Conservation (phyloP, 164 flowering plant species). For the Berberis vulgaris region DNA sequence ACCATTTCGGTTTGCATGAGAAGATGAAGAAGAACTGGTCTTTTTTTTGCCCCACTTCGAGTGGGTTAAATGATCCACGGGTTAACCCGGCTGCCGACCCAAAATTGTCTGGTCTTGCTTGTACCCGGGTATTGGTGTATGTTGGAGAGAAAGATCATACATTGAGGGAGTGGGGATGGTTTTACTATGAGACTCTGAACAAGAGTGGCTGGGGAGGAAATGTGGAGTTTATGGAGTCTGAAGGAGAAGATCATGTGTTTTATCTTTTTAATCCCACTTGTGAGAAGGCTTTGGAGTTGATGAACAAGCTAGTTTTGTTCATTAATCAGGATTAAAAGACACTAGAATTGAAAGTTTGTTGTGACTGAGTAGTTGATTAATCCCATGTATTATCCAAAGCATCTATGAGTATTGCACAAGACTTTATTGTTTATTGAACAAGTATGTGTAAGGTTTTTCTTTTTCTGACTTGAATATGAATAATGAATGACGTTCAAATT, state of each 20-base stretch:
- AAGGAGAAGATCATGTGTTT: slow-evolving; percentile 36
- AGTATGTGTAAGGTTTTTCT: too few relatives aligned
- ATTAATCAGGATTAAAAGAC: neutral
- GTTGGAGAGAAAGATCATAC: slow-evolving; percentile 29
- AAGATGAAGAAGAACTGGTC: neutral
- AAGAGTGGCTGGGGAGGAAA: slow-evolving; percentile 36
- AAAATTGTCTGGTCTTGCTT: slow-evolving; percentile 22
- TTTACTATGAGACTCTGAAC: slow-evolving; percentile 19
- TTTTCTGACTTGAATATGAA: too few relatives aligned
- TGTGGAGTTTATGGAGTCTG: slow-evolving; percentile 24
- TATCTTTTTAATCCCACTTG: slow-evolving; percentile 16
- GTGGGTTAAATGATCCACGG: slow-evolving; percentile 25
- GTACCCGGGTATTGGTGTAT: slow-evolving; percentile 26
- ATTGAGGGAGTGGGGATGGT: slow-evolving; percentile 21
- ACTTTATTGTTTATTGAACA: too few relatives aligned
- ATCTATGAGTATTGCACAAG: too few relatives aligned
- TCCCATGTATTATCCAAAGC: too few relatives aligned
- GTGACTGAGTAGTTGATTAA: neutral
- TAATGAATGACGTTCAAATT: too few relatives aligned
- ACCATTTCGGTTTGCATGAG: too few relatives aligned
- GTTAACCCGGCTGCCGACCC: slow-evolving; percentile 34
- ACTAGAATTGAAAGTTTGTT: too few relatives aligned
- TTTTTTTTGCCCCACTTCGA: slow-evolving; percentile 4
- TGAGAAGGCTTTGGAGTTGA: slow-evolving; percentile 20
- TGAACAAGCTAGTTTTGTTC: slow-evolving; percentile 25